phyloP scores from a whole-genome alignment of 495 filamentous ascomycete species.

The Penicillium manginii region DNA sequence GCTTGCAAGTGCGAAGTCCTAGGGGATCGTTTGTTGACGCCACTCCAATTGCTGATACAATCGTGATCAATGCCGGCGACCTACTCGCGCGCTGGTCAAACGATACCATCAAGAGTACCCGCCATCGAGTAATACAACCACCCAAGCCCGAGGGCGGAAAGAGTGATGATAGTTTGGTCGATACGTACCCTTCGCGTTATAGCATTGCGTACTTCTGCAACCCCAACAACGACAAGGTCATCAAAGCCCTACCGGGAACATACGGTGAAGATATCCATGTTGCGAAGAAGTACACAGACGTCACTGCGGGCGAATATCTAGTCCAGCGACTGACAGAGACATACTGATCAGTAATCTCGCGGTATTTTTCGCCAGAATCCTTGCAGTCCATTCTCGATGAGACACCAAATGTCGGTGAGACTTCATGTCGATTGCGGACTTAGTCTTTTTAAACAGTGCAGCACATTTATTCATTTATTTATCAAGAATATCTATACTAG shows the following conservation, averaged over 20 bases:
- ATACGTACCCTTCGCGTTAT: constrained; percentile 49
- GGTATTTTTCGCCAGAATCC: background rate
- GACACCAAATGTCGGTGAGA: too few species aligned
- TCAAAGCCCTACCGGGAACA: constrained; percentile 88
- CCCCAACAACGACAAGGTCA: constrained; percentile 75
- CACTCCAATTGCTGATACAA: constrained; percentile 77
- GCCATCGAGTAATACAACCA: constrained; percentile 89
- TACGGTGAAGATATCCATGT: constrained; percentile 62
- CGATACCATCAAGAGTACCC: constrained; percentile 83
- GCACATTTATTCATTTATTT: too few species aligned
- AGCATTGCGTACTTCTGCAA: constrained; percentile 85
- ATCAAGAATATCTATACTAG: too few species aligned
- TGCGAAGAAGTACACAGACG: constrained; percentile 76
- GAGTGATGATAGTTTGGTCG: constrained; percentile 19
- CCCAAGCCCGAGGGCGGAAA: constrained; percentile 40
- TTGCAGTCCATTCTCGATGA: too few species aligned
- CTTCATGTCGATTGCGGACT: too few species aligned
- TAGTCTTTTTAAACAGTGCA: too few species aligned
- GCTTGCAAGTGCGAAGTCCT: constrained; percentile 81
- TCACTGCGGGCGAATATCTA: constrained; percentile 83
- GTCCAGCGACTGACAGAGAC: constrained; percentile 79
- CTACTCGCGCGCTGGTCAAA: constrained; percentile 89
- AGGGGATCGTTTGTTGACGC: constrained; percentile 81
- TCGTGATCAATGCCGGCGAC: constrained; percentile 93
- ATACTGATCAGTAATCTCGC: constrained; percentile 39